These are phyloP conservation scores for Zymoseptoria crescenta DNA, from an alignment of 2,329 filamentous ascomycete genomes.

Conservation along the genomic window DNA sequence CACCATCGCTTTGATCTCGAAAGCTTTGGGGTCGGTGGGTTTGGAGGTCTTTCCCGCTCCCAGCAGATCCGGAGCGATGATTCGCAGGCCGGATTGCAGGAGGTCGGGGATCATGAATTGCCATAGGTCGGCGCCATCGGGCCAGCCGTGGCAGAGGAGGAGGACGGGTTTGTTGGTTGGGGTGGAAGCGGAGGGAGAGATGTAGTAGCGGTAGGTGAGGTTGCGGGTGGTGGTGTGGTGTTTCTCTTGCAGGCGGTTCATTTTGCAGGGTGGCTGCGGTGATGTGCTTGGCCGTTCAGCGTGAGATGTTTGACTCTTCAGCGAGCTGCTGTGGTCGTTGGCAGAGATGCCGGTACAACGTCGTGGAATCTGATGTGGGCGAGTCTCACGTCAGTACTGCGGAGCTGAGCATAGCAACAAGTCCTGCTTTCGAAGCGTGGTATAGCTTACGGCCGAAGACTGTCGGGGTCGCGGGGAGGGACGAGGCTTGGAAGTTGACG, in stretches of 20 bases:
- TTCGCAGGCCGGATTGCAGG: constrained; percentile 33
- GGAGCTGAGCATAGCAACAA: background rate
- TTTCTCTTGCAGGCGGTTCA: constrained; percentile 19
- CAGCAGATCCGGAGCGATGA: constrained; percentile 34
- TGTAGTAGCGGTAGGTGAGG: constrained; percentile 38
- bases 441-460: background rate
- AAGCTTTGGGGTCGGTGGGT: constrained; percentile 32
- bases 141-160: constrained; percentile 43
- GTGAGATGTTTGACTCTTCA: background rate
- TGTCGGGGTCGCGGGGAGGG: background rate
- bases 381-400: background rate
- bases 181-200: constrained; percentile 18
- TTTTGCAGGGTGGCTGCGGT: background rate
- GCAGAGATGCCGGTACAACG: background rate
- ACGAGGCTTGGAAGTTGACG: background rate
- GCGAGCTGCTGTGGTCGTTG: background rate
- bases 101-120: constrained; percentile 35
- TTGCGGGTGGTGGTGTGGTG: constrained; percentile 16
- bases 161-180: constrained; percentile 29
- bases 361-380: background rate
- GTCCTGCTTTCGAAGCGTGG: background rate
- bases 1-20: constrained; percentile 31
- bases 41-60: constrained; percentile 36
- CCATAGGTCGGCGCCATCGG: constrained; percentile 42
- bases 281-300: background rate